Evolutionary conservation across 805 yeast genomes (phyloP).

Genomic region (Sugiyamaella smithiae): DNA sequence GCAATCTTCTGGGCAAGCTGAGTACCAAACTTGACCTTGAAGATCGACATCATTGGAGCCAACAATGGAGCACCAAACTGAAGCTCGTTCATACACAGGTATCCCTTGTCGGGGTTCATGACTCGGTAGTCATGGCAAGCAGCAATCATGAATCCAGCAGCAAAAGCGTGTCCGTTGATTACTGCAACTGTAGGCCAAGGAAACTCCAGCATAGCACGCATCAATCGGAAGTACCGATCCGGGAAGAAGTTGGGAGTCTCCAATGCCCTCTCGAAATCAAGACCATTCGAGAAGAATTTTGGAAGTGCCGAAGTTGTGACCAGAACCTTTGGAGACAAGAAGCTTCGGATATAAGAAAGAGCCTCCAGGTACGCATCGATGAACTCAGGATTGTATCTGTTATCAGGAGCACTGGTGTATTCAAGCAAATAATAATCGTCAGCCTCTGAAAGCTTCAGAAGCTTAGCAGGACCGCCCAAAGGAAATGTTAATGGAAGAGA

Average conservation of each 20-base stretch:
- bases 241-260: conserved; percentile 35
- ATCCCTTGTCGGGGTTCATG: conserved; percentile 40
- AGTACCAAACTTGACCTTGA: conserved; percentile 33
- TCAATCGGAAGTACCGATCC: conserved; percentile 32
- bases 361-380: conserved; percentile 35
- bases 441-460: conserved; percentile 46
- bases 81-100: conserved; percentile 39
- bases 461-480: conserved; percentile 12
- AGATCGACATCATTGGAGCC: conserved; percentile 36
- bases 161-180: conserved; percentile 42
- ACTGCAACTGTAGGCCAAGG: conserved; percentile 41
- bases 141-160: conserved; percentile 40
- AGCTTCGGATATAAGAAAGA: conserved; percentile 30
- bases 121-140: conserved; percentile 39
- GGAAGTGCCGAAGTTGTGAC: conserved; percentile 37
- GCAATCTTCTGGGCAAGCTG: conserved; percentile 31
- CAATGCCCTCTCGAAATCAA: conserved; percentile 36
- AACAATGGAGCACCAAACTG: conserved; percentile 39
- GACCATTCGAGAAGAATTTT: conserved; percentile 40
- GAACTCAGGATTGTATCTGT: conserved; percentile 35
- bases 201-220: conserved; percentile 35
- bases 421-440: conserved; percentile 33
- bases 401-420: conserved; percentile 36
- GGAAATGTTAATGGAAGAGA: conserved; percentile 15
- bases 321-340: conserved; percentile 32